These are phyloP conservation scores for Tarenaya hassleriana DNA, from an alignment of 345 rosid genomes.

Conservation along the genomic window DNA sequence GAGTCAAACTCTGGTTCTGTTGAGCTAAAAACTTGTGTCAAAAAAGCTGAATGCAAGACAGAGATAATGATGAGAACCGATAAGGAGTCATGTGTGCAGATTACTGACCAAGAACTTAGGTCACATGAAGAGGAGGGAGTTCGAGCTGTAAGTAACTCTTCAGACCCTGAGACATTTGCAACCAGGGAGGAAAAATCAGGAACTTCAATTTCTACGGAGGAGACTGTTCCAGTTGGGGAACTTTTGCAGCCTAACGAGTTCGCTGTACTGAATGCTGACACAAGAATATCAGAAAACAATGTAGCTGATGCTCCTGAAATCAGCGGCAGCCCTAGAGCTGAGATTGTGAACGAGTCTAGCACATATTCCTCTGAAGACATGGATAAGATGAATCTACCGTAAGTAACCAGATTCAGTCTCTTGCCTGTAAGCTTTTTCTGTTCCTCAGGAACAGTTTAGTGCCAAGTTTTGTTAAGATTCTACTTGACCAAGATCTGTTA, in stretches of 20 bases:
- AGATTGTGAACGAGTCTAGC: slow-evolving; percentile 19
- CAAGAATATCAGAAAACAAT: slow-evolving; percentile 25
- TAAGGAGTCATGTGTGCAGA: slow-evolving; percentile 23
- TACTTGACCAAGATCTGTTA: slow-evolving; percentile 13
- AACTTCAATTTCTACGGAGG: slow-evolving; percentile 17
- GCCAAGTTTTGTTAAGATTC: neutral
- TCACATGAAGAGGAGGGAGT: slow-evolving; percentile 21
- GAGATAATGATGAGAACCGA: slow-evolving; percentile 11
- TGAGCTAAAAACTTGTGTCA: slow-evolving; percentile 15
- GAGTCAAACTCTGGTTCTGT: slow-evolving; percentile 3
- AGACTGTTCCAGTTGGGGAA: slow-evolving; percentile 22
- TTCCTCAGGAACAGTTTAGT: neutral
- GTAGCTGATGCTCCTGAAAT: slow-evolving; percentile 21
- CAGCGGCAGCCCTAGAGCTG: slow-evolving; percentile 15
- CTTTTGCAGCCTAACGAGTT: slow-evolving; percentile 23
- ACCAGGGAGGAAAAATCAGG: slow-evolving; percentile 23
- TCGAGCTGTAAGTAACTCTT: slow-evolving; percentile 20
- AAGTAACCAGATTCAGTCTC: slow-evolving; percentile 28
- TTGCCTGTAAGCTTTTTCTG: slow-evolving; percentile 12
- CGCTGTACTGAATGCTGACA: slow-evolving; percentile 16
- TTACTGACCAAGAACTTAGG: slow-evolving; percentile 21
- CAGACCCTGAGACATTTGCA: slow-evolving; percentile 15
- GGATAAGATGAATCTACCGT: slow-evolving; percentile 30
- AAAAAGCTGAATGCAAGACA: slow-evolving; percentile 19
- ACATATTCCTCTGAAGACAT: slow-evolving; percentile 25